These are phyloP conservation scores for Rhinocladiella similis DNA, from an alignment of 2,329 filamentous ascomycete species.

Conservation along the genomic window DNA sequence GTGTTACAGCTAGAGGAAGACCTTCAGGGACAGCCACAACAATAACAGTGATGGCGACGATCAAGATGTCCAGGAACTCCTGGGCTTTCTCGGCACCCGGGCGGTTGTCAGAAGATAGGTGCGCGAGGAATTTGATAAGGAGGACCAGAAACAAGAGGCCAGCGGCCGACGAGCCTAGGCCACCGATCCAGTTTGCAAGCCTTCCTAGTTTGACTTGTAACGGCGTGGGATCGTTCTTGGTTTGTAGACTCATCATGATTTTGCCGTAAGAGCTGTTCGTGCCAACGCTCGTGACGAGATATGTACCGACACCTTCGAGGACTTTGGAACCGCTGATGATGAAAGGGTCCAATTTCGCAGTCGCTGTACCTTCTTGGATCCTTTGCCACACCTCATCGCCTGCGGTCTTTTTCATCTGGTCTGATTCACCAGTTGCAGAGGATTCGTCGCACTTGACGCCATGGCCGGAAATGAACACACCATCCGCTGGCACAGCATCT, in stretches of 20 bases:
- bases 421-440: constrained; percentile 72
- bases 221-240: constrained; percentile 72
- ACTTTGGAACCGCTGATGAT: constrained; percentile 81
- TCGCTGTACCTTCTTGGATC: constrained; percentile 53
- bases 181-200: constrained; percentile 76
- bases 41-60: constrained; percentile 76
- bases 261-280: constrained; percentile 73
- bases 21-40: constrained; percentile 79
- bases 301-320: constrained; percentile 75
- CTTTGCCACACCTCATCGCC: constrained; percentile 60
- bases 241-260: constrained; percentile 72
- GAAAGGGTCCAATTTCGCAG: constrained; percentile 64
- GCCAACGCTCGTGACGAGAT: constrained; percentile 71
- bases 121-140: constrained; percentile 79
- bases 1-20: constrained; percentile 73
- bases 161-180: constrained; percentile 71
- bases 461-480: constrained; percentile 66
- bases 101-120: constrained; percentile 55
- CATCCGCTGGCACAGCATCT: constrained; percentile 70
- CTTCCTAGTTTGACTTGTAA: constrained; percentile 74
- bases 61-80: constrained; percentile 72
- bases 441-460: constrained; percentile 72
- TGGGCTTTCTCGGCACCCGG: constrained; percentile 75
- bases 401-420: constrained; percentile 66
- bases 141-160: constrained; percentile 82